These are phyloP conservation scores for Melampsora americana DNA, from an alignment of 1,284 basidiomycete species.

Conservation along the genomic window DNA sequence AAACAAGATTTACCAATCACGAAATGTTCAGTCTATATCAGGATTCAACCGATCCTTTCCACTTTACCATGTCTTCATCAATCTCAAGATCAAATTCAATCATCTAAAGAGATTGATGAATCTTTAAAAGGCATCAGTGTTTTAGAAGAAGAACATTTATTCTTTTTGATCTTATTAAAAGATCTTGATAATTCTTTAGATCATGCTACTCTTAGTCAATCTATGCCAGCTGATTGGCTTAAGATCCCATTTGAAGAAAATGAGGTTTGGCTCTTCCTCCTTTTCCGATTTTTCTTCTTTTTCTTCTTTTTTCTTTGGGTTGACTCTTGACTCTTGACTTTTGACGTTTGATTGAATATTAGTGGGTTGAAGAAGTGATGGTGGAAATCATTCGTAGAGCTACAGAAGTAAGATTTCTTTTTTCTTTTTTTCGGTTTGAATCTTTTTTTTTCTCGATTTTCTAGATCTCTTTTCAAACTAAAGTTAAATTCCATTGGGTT, in stretches of 20 bases:
- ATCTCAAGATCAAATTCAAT: slow-evolving; percentile 41
- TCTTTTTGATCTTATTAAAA: slow-evolving; percentile 76
- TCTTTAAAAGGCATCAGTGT: slow-evolving; percentile 47
- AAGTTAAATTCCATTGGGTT: too few relatives aligned
- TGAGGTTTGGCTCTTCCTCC: slow-evolving; percentile 57
- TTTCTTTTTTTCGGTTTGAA: neutral
- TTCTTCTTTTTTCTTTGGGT: too few relatives aligned
- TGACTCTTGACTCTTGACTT: neutral
- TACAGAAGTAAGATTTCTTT: slow-evolving; percentile 63
- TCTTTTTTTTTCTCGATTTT: too few relatives aligned
- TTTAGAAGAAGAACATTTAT: slow-evolving; percentile 62
- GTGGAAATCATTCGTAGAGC: slow-evolving; percentile 77
- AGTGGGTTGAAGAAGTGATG: slow-evolving; percentile 86
- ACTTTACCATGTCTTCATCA: slow-evolving; percentile 57
- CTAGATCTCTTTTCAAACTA: too few relatives aligned
- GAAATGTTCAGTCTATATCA: slow-evolving; percentile 85
- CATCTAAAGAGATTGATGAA: too few relatives aligned
- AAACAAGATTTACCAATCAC: slow-evolving; percentile 55
- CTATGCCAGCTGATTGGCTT: slow-evolving; percentile 75
- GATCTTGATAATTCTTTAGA: slow-evolving; percentile 76
- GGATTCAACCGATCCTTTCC: slow-evolving; percentile 80
- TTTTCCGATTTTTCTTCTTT: neutral
- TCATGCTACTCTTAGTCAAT: slow-evolving; percentile 74
- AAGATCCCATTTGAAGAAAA: slow-evolving; percentile 77
- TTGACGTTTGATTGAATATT: neutral